A percentile compares a stretch with the other conserved stretches of the same genome.
phyloP scores from a whole-genome alignment of 2,329 filamentous ascomycete genomes.

The Huntiella omanensis region DNA sequence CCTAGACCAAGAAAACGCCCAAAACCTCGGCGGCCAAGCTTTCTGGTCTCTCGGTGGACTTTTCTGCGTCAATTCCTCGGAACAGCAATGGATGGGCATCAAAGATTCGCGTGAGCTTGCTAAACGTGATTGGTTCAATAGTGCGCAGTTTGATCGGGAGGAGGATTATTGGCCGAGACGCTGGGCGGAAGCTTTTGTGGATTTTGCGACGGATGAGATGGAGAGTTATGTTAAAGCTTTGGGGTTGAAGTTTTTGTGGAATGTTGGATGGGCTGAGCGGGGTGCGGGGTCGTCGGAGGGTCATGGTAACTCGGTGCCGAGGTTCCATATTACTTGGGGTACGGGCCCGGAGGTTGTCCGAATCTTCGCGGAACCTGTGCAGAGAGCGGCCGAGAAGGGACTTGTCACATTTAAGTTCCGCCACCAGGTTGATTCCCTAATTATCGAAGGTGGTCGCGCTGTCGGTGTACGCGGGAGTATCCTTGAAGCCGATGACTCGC shows the following conservation, averaged over 20 bases:
- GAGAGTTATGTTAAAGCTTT: conserved; percentile 35
- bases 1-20: conserved; percentile 38
- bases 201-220: conserved; percentile 41
- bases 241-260: conserved; percentile 33
- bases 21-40: conserved; percentile 40
- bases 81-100: conserved; percentile 39
- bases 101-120: conserved; percentile 37
- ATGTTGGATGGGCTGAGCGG: conserved; percentile 42
- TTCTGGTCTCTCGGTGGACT: conserved; percentile 46
- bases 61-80: conserved; percentile 37
- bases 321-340: conserved; percentile 46
- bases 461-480: conserved; percentile 34
- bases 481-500: conserved; percentile 29
- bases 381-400: conserved; percentile 31
- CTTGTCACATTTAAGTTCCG: conserved; percentile 36
- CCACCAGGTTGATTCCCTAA: conserved; percentile 36
- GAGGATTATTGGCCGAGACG: conserved; percentile 36
- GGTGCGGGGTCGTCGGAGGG: conserved; percentile 35
- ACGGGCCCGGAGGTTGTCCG: conserved; percentile 40
- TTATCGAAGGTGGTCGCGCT: conserved; percentile 34
- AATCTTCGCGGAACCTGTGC: conserved; percentile 36
- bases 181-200: conserved; percentile 46
- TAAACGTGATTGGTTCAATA: conserved; percentile 38
- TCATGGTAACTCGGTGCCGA: conserved; percentile 42
- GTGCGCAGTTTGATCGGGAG: conserved; percentile 38